These are phyloP conservation scores for Saccharum hybrid DNA, from an alignment of 202 grass and related monocot species.

Conservation along the genomic window DNA sequence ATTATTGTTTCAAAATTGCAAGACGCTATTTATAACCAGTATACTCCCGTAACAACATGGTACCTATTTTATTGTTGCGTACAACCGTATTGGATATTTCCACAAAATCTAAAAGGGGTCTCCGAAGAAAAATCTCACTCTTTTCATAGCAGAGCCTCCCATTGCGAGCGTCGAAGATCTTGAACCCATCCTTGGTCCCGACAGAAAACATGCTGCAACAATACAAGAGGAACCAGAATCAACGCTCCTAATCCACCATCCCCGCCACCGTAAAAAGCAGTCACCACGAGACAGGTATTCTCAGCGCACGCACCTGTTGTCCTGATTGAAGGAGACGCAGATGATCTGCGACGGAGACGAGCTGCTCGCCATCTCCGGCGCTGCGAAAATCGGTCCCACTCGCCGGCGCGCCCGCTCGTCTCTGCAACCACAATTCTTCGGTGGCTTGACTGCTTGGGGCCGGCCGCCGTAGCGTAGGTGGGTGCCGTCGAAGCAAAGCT, in stretches of 20 bases:
- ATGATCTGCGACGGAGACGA: conserved; percentile 65
- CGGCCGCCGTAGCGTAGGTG: background rate
- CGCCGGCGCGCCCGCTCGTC: background rate
- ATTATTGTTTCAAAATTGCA: background rate
- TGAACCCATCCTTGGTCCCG: conserved; percentile 86
- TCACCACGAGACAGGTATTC: background rate
- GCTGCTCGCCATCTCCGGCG: conserved; percentile 67
- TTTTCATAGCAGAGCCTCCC: conserved; percentile 75
- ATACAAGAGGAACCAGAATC: conserved; percentile 12
- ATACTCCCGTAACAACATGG: background rate
- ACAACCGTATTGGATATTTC: background rate
- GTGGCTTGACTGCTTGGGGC: background rate
- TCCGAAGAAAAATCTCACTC: conserved; percentile 50
- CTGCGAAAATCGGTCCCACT: background rate
- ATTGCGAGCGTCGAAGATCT: conserved; percentile 75
- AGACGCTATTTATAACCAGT: background rate
- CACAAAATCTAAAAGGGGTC: background rate
- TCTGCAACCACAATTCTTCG: background rate
- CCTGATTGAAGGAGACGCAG: conserved; percentile 95
- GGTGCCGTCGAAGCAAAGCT: conserved; percentile 19
- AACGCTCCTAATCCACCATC: conserved; percentile 1
- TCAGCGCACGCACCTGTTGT: conserved; percentile 62
- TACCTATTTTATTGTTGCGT: background rate
- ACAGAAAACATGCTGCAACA: conserved; percentile 76
- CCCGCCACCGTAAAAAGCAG: background rate